Conservation (phyloP, 2,329 filamentous ascomycete species). For the Albifimbria verrucaria region DNA sequence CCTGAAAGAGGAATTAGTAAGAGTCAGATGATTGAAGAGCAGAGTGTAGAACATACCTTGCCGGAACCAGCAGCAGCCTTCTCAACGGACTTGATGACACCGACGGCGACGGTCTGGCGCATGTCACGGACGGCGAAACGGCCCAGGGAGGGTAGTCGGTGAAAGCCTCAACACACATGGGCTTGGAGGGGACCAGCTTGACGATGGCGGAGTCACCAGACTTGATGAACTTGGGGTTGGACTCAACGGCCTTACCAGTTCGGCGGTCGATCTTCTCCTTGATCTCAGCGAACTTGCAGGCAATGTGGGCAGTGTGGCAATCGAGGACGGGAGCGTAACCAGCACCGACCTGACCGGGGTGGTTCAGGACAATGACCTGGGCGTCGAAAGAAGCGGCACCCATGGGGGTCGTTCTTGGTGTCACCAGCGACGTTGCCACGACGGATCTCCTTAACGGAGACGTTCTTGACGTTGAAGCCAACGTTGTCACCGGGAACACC, state of each 20-base stretch:
- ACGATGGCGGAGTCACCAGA: slow-evolving; percentile 99
- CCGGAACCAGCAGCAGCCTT: slow-evolving; percentile 55
- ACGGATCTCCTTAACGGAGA: slow-evolving; percentile 99
- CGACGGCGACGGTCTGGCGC: slow-evolving; percentile 84
- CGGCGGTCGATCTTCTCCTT: slow-evolving; percentile 99
- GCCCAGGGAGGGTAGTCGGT: slow-evolving; percentile 98
- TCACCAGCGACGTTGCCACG: slow-evolving; percentile 99
- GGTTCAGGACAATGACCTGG: slow-evolving; percentile 99
- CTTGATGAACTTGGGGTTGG: slow-evolving; percentile 99
- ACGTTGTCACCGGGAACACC: slow-evolving; percentile 99
- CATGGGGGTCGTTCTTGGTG: slow-evolving; percentile 98
- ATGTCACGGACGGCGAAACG: slow-evolving; percentile 99
- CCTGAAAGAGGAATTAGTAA: slow-evolving; percentile 15
- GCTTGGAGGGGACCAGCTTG: slow-evolving; percentile 99
- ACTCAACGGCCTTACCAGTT: slow-evolving; percentile 96
- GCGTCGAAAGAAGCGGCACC: slow-evolving; percentile 94
- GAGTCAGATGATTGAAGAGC: neutral
- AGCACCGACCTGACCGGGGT: slow-evolving; percentile 98
- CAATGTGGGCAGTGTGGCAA: slow-evolving; percentile 99
- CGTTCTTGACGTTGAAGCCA: slow-evolving; percentile 99
- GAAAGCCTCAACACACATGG: slow-evolving; percentile 99
- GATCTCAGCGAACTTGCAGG: slow-evolving; percentile 99
- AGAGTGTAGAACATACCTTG: slow-evolving; percentile 40
- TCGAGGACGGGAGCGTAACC: slow-evolving; percentile 99
- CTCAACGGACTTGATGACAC: slow-evolving; percentile 88